Evolutionary conservation across 2,329 filamentous ascomycete genomes (phyloP).

Genomic region (Juglanconis juglandina): DNA sequence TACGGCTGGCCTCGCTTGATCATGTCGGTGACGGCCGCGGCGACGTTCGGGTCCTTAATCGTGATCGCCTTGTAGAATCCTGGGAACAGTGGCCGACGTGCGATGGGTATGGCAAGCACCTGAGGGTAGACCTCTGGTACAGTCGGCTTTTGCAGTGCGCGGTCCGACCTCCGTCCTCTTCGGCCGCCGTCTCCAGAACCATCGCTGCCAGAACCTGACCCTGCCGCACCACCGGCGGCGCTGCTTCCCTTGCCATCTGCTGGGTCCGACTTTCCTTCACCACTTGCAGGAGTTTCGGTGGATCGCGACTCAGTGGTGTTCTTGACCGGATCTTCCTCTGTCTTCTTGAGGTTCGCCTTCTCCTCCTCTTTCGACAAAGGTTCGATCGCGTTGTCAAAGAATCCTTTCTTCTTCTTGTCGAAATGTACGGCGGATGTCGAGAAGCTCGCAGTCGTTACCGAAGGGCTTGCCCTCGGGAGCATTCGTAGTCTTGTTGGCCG

Average conservation of each 20-base stretch:
- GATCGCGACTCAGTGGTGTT: conserved; percentile 46
- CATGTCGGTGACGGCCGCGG: conserved; percentile 90
- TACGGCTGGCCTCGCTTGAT: conserved; percentile 97
- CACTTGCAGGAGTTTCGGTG: conserved; percentile 40
- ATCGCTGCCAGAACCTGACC: conserved; percentile 47
- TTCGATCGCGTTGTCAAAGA: conserved; percentile 49
- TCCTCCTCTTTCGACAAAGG: conserved; percentile 52
- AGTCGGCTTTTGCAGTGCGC: conserved; percentile 77
- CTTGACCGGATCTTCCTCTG: conserved; percentile 36
- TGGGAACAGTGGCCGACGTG: conserved; percentile 87
- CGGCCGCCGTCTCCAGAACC: conserved; percentile 62
- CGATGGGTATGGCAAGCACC: conserved; percentile 94
- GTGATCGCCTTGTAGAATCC: conserved; percentile 99
- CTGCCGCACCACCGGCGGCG: conserved; percentile 49
- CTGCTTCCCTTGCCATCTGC: conserved; percentile 57
- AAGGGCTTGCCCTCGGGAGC: not conserved
- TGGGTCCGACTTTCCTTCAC: conserved; percentile 31
- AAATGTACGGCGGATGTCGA: conserved; percentile 34
- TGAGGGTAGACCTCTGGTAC: conserved; percentile 96
- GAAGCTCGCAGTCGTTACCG: conserved; percentile 27
- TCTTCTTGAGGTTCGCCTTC: conserved; percentile 48
- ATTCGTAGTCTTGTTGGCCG: conserved; percentile 4
- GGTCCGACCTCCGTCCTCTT: conserved; percentile 71
- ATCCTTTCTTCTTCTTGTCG: conserved; percentile 43
- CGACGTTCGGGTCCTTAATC: conserved; percentile 87